Percentiles rank a stretch among this genome's conserved stretches.
These are phyloP conservation scores for Yamadazyma kanchanaburiensis DNA, from an alignment of 1,139 yeast species.

Conservation along the genomic window DNA sequence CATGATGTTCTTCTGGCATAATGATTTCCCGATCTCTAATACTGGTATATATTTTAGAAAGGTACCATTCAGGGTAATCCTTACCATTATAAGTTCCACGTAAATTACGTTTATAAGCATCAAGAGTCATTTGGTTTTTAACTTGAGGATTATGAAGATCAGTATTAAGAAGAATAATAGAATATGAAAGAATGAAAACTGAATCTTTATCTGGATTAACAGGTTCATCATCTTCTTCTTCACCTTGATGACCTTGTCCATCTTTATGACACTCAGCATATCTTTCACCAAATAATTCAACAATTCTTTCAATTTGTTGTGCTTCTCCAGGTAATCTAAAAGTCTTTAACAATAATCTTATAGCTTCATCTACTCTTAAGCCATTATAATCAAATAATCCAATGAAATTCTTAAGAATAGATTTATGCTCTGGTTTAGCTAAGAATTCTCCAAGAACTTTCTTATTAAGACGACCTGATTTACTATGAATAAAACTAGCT, in stretches of 20 bases:
- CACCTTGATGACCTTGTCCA: constrained; percentile 12
- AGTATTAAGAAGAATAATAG: constrained; percentile 74
- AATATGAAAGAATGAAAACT: constrained; percentile 68
- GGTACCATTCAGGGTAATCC: constrained; percentile 84
- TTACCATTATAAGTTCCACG: constrained; percentile 74
- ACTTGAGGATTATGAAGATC: constrained; percentile 78
- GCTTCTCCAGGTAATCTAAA: constrained; percentile 97
- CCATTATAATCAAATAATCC: constrained; percentile 70
- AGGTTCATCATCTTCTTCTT: constrained; percentile 17
- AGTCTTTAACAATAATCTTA: constrained; percentile 73
- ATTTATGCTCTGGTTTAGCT: constrained; percentile 69
- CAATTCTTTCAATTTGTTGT: constrained; percentile 89
- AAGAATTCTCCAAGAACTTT: constrained; percentile 82
- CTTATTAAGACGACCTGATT: constrained; percentile 81
- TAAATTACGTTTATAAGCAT: constrained; percentile 74
- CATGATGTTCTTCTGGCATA: constrained; percentile 97
- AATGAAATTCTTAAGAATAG: constrained; percentile 63
- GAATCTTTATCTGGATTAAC: constrained; percentile 73
- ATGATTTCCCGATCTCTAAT: constrained; percentile 86
- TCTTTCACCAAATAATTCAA: constrained; percentile 80
- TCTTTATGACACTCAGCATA: constrained; percentile 58
- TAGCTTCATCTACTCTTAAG: constrained; percentile 88
- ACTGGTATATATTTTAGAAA: constrained; percentile 74
- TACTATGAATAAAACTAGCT: constrained; percentile 72
- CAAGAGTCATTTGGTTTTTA: constrained; percentile 83